phyloP scores from a whole-genome alignment of 2,329 filamentous ascomycete genomes.

The Phyllosticta citribraziliensis region DNA sequence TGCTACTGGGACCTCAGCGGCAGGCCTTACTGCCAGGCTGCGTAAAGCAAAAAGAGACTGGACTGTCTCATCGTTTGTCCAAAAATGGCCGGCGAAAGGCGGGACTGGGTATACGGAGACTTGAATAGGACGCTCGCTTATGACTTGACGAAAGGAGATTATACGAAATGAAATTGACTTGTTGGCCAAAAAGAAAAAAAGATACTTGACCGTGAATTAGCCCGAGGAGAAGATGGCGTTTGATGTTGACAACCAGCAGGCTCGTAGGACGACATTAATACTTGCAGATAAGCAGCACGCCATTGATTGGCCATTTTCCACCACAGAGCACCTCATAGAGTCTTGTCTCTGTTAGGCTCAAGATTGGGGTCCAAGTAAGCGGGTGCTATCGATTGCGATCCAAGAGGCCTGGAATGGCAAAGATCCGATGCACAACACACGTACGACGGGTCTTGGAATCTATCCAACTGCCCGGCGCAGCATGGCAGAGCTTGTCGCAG shows the following conservation, averaged over 20 bases:
- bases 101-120: neutral
- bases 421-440: neutral
- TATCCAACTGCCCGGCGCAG: neutral
- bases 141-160: neutral
- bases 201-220: neutral
- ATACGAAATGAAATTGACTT: neutral
- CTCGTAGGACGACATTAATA: neutral
- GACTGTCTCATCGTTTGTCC: too few relatives aligned
- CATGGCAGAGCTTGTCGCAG: neutral
- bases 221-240: neutral
- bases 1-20: neutral
- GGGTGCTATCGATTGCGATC: neutral
- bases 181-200: too few relatives aligned
- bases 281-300: neutral
- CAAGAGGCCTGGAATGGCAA: neutral
- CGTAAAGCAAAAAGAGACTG: neutral
- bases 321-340: neutral
- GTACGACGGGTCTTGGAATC: neutral
- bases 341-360: neutral
- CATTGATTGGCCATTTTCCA: neutral
- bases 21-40: neutral
- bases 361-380: neutral
- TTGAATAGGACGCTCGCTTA: neutral
- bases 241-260: neutral
- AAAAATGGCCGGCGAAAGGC: neutral